Percentiles rank a stretch among this genome's conserved stretches.
phyloP scores from a whole-genome alignment of 495 filamentous ascomycete genomes.

The Penicillium pancosmium region DNA sequence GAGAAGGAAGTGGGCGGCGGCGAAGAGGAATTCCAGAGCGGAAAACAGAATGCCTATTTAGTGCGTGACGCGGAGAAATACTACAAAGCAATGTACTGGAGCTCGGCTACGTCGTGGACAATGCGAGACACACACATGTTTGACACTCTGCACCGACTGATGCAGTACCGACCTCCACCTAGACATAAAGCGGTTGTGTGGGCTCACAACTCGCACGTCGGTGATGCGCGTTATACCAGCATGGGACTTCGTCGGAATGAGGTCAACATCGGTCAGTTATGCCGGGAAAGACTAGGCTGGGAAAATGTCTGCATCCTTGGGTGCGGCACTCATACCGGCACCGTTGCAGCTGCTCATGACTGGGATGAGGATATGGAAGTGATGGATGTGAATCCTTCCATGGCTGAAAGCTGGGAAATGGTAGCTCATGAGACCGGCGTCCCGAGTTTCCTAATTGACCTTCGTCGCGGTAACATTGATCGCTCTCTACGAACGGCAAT shows the following conservation, averaged over 20 bases:
- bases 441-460: conserved; percentile 51
- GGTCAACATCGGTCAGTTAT: conserved; percentile 59
- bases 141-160: conserved; percentile 50
- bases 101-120: conserved; percentile 57
- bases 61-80: conserved; percentile 60
- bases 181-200: conserved; percentile 56
- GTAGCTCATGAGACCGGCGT: conserved; percentile 48
- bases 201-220: conserved; percentile 64
- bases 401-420: conserved; percentile 49
- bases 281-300: conserved; percentile 50
- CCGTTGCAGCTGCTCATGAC: conserved; percentile 56
- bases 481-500: conserved; percentile 43
- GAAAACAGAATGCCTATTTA: conserved; percentile 58
- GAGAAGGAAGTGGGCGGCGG: conserved; percentile 21
- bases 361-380: conserved; percentile 62
- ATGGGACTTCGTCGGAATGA: conserved; percentile 56
- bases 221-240: conserved; percentile 59
- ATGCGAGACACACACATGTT: conserved; percentile 63
- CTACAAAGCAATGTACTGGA: conserved; percentile 63
- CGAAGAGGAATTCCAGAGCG: conserved; percentile 55
- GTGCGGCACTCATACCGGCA: conserved; percentile 56
- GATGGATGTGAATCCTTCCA: conserved; percentile 49
- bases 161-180: conserved; percentile 42
- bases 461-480: conserved; percentile 44
- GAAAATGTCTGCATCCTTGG: conserved; percentile 55